A percentile compares a stretch with the other conserved stretches of the same genome.
Evolutionary conservation across 306 rosid species (phyloP).

Genomic region (Hippophae tibetana): DNA sequence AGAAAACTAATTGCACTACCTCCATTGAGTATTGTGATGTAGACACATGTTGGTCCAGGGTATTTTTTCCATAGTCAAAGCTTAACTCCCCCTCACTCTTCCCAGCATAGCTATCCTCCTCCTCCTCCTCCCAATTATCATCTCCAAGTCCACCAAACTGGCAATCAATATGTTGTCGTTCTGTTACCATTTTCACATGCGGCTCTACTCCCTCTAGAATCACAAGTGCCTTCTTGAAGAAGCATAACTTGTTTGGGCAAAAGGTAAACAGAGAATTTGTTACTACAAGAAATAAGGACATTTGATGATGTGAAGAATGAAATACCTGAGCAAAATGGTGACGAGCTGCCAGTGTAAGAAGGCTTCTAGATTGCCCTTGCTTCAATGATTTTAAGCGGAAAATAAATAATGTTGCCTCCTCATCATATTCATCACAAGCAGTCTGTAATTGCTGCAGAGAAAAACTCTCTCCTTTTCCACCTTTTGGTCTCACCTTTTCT

Average conservation of each 20-base stretch:
- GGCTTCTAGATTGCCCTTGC: constrained; percentile 96
- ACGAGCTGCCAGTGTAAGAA: constrained; percentile 98
- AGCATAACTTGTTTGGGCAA: constrained; percentile 54
- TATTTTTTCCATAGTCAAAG: constrained; percentile 64
- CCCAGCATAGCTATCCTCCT: constrained; percentile 36
- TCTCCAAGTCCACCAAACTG: constrained; percentile 76
- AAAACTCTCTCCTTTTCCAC: constrained; percentile 63
- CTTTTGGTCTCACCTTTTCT: constrained; percentile 74
- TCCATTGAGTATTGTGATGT: constrained; percentile 53
- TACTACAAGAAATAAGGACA: constrained; percentile 9
- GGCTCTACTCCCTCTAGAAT: constrained; percentile 86
- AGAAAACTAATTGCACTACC: constrained; percentile 18
- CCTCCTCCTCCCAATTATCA: constrained; percentile 47
- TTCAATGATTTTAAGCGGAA: constrained; percentile 92
- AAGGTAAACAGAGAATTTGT: constrained; percentile 13
- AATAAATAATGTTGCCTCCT: constrained; percentile 84
- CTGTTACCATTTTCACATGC: constrained; percentile 70
- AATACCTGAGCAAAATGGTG: constrained; percentile 98
- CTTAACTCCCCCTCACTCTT: constrained; percentile 84
- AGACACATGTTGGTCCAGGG: constrained; percentile 45
- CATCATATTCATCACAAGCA: constrained; percentile 89
- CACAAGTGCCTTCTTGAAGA: constrained; percentile 77
- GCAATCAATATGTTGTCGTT: constrained; percentile 88
- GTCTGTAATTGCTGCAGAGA: constrained; percentile 63
- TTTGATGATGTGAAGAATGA: constrained; percentile 1